phyloP scores from a whole-genome alignment of 2,329 filamentous ascomycete genomes.

The Arachnomyces sp. region DNA sequence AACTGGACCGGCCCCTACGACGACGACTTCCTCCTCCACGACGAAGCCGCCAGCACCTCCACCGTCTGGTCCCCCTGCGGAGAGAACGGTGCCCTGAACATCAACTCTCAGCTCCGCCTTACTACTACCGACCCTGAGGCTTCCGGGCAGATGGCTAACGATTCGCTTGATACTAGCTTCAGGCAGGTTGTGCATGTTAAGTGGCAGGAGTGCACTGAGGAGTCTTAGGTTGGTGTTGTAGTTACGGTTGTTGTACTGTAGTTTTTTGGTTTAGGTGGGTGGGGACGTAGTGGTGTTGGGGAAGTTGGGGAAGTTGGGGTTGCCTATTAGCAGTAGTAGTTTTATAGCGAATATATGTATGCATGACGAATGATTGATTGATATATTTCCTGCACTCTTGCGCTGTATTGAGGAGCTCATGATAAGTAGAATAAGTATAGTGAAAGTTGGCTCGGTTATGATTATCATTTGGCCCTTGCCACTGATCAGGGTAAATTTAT shows the following conservation, averaged over 20 bases:
- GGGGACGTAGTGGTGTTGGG: too few species aligned
- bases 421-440: too few species aligned
- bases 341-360: too few species aligned
- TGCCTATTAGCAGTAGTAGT: too few species aligned
- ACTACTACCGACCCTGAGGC: slow-evolving; percentile 22
- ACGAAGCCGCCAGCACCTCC: slow-evolving; percentile 38
- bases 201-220: slow-evolving; percentile 34
- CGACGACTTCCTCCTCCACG: slow-evolving; percentile 39
- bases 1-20: slow-evolving; percentile 37
- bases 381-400: too few species aligned
- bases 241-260: neutral
- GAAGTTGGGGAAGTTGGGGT: too few species aligned
- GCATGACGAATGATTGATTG: too few species aligned
- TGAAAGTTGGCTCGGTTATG: too few species aligned
- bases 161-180: slow-evolving; percentile 44
- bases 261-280: too few species aligned
- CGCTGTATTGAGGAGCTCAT: too few species aligned
- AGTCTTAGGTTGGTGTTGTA: neutral
- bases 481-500: too few species aligned
- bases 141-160: slow-evolving; percentile 38
- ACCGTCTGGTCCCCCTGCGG: slow-evolving; percentile 48
- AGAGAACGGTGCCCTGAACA: slow-evolving; percentile 42
- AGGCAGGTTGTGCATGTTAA: slow-evolving; percentile 33
- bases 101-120: slow-evolving; percentile 45
- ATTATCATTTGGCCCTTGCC: too few species aligned